These are phyloP conservation scores for Hericium rajendrae DNA, from an alignment of 768 basidiomycete genomes.

Conservation along the genomic window DNA sequence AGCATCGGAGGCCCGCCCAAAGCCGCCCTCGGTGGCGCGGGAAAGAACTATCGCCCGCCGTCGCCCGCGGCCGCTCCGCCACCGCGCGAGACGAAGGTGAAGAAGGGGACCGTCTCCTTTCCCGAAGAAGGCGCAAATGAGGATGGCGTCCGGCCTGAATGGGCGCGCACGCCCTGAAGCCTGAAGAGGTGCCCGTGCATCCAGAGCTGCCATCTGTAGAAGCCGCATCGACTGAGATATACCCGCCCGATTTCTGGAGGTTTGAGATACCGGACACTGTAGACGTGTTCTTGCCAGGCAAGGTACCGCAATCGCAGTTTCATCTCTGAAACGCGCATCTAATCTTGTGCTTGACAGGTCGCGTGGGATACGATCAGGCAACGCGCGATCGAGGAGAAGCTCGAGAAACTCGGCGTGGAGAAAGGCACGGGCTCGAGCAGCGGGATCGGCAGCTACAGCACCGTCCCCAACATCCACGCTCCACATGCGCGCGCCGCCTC, in stretches of 20 bases:
- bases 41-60: constrained; percentile 65
- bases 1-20: constrained; percentile 86
- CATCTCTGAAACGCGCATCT: constrained; percentile 2
- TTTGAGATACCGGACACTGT: constrained; percentile 50
- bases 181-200: constrained; percentile 25
- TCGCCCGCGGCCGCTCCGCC: constrained; percentile 26
- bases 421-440: constrained; percentile 30
- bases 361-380: constrained; percentile 71
- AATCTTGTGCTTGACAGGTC: constrained; percentile 29
- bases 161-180: constrained; percentile 54
- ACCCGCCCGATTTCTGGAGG: constrained; percentile 59
- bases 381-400: constrained; percentile 68
- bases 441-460: constrained; percentile 28
- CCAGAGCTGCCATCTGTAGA: constrained; percentile 22
- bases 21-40: constrained; percentile 71
- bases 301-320: constrained; percentile 34
- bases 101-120: constrained; percentile 62
- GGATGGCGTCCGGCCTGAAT: constrained; percentile 30
- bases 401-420: constrained; percentile 74
- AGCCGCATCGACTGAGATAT: constrained; percentile 38
- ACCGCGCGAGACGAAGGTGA: constrained; percentile 33
- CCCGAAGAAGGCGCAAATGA: constrained; percentile 42
- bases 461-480: constrained; percentile 52
- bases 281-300: constrained; percentile 78
- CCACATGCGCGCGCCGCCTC: constrained; percentile 80